These are phyloP conservation scores for Globisporangium ultimum DNA, from an alignment of 352 stramenopile genomes.

Conservation along the genomic window DNA sequence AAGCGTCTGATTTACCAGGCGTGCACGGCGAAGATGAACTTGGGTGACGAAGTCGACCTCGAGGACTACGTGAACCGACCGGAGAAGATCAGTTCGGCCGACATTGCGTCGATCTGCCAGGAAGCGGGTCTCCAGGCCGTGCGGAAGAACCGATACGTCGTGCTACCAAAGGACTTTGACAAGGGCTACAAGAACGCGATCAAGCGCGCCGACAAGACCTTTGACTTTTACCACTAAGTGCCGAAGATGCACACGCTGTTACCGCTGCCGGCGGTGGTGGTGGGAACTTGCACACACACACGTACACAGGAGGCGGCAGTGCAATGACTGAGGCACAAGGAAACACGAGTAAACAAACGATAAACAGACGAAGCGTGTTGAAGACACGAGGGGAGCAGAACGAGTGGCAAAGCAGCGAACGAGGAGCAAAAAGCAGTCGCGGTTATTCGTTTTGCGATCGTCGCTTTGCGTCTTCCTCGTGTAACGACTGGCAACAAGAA, in stretches of 20 bases:
- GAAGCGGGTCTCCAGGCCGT: slow-evolving; percentile 99
- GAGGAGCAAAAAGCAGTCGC: neutral
- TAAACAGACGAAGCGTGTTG: neutral
- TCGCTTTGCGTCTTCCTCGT: neutral
- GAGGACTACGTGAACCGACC: slow-evolving; percentile 99
- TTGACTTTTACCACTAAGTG: slow-evolving; percentile 97
- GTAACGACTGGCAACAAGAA: slow-evolving; percentile 1
- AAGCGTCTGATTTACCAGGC: slow-evolving; percentile 99
- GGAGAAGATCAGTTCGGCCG: slow-evolving; percentile 98
- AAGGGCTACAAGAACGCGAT: slow-evolving; percentile 99
- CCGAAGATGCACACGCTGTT: neutral
- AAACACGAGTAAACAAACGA: neutral
- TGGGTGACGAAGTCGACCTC: slow-evolving; percentile 98
- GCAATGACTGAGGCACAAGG: neutral
- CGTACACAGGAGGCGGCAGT: neutral
- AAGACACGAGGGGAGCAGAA: neutral
- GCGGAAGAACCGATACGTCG: slow-evolving; percentile 99
- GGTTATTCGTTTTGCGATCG: neutral
- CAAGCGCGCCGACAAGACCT: slow-evolving; percentile 98
- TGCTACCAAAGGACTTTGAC: slow-evolving; percentile 99
- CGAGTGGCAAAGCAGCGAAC: neutral
- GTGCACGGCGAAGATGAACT: slow-evolving; percentile 99
- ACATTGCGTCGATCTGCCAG: slow-evolving; percentile 98
- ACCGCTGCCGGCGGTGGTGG: neutral
- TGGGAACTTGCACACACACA: neutral